Base-by-base conservation (phyloP, 2,329 filamentous ascomycete genomes). In the Aspergillus niger region DNA sequence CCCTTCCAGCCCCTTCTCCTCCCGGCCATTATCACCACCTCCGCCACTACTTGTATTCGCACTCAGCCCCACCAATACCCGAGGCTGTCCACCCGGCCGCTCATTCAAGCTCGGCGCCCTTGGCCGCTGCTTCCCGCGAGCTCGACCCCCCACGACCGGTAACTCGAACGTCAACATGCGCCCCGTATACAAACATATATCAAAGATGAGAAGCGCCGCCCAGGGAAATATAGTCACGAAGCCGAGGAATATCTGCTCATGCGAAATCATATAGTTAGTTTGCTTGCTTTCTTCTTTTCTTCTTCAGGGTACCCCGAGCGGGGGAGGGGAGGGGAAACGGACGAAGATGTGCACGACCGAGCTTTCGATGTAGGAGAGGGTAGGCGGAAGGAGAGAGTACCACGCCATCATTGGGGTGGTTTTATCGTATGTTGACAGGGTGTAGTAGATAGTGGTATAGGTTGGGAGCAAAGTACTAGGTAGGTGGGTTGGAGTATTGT, bases 291-390 rank as follows among this genome's bases (percentile, higher is more conserved):
- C 44, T 43, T 39, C 44, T 44, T 51, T 43, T 17, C n/a, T 20
- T 17, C 20, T 1, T 24, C 20, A 24, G 41, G n/a, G 26, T 22
- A 7, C 13, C 11, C 32, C 10, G 32, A 36, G 32, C 38, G 32
- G 44, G 52, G 47, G 11, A 55, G 28, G 10, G 20, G 5, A 11
- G 2, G 22, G 41, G 58, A 61, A 57, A 73, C 85, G 70, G 80
- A 90, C 87, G 72, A 89, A 90, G 48, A 86, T 70, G 8, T 85
- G 81, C 49, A 83, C 83, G 59, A 86, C 77, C 86, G 86, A 89
- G 55, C 80, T 83, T 72, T 90, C 88, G 55, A 89, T 72, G 41
- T 79, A 78, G 44, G 79, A 81, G 57, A 89, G 78, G 59, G 82
- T 78, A 17, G 82, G 77, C 1, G 88, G 88, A 36, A 90, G 81